These are phyloP conservation scores for Torulaspora maleeae DNA, from an alignment of 805 yeast species.

Conservation along the genomic window DNA sequence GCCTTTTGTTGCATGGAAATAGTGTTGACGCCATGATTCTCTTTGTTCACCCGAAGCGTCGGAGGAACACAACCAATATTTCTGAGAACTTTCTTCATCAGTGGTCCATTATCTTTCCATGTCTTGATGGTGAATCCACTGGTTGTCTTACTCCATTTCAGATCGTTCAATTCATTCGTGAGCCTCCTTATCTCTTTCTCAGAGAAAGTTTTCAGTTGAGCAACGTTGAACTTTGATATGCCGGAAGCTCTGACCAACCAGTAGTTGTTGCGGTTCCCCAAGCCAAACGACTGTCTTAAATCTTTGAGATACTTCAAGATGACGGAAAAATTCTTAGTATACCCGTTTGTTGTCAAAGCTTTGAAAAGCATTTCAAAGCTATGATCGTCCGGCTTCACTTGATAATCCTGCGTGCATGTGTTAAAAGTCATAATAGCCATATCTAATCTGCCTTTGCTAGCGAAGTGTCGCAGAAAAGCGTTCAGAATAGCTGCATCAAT, in stretches of 20 bases:
- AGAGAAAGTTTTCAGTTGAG: conserved; percentile 5
- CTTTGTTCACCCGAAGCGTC: conserved; percentile 4
- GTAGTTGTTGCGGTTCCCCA: conserved; percentile 16
- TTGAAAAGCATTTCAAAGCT: conserved; percentile 37
- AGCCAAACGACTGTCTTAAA: conserved; percentile 6
- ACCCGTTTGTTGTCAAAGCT: conserved; percentile 35
- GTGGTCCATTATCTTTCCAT: conserved; percentile 11
- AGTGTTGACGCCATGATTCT: neutral
- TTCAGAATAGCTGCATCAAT: conserved; percentile 28
- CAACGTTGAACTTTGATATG: conserved; percentile 24
- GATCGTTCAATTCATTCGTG: conserved; percentile 2
- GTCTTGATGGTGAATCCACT: conserved; percentile 8
- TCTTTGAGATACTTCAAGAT: conserved; percentile 27
- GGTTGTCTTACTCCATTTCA: conserved; percentile 10
- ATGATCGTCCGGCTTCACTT: conserved; percentile 32
- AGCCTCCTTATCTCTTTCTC: conserved; percentile 6
- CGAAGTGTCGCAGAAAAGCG: conserved; percentile 30
- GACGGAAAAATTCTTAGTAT: conserved; percentile 25
- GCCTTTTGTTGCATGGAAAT: conserved; percentile 11
- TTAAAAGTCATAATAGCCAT: conserved; percentile 34
- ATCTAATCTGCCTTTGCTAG: conserved; percentile 37
- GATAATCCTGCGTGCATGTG: conserved; percentile 27
- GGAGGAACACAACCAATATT: conserved; percentile 25
- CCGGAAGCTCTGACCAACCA: conserved; percentile 29
- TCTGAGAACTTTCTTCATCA: conserved; percentile 17